phyloP scores from a whole-genome alignment of 257 asterid species.

The Schizonepeta tenuifolia region DNA sequence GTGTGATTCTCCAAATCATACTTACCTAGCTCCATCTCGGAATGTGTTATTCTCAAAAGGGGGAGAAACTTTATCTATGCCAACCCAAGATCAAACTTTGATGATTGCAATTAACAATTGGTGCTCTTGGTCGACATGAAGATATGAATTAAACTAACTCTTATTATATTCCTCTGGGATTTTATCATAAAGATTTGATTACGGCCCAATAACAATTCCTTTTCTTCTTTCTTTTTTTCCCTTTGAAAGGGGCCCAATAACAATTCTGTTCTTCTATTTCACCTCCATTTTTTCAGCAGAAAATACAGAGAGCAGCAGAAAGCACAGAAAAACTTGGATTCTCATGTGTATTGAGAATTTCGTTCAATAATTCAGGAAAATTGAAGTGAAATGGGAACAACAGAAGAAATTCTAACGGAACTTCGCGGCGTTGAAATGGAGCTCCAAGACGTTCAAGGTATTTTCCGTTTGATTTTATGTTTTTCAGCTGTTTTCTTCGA shows the following conservation, averaged over 20 bases:
- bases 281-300: not conserved
- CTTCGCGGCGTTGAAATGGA: conserved; percentile 84
- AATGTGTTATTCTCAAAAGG: no score
- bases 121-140: no score
- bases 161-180: no score
- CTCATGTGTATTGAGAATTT: not conserved
- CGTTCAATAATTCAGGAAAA: not conserved
- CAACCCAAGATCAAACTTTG: no score
- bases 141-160: no score
- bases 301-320: not conserved
- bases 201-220: no score
- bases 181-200: no score
- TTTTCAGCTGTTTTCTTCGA: conserved; percentile 1
- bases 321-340: not conserved
- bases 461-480: not conserved
- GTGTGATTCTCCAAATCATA: no score
- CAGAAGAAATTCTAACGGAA: conserved; percentile 72
- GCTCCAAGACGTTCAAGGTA: conserved; percentile 87
- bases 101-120: no score
- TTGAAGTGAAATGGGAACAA: conserved; percentile 50
- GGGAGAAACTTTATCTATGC: no score
- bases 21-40: no score
- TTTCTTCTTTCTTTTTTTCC: no score
- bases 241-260: not conserved
- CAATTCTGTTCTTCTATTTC: not conserved